Conservation (phyloP, 768 basidiomycete genomes). For the Paxillus rubicundulus region DNA sequence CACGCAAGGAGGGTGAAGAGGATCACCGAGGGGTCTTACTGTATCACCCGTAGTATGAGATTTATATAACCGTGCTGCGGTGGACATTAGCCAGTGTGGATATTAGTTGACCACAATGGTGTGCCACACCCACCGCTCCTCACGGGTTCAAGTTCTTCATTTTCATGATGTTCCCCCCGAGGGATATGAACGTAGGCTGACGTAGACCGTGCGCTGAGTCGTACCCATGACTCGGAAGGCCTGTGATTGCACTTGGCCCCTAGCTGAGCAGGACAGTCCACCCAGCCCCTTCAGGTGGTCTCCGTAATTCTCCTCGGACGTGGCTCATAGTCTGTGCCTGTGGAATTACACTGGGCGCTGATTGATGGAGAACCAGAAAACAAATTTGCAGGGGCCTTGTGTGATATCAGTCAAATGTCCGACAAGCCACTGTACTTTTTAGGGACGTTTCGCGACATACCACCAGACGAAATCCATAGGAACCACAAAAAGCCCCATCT, state of each 20-base stretch:
- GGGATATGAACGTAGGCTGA: neutral
- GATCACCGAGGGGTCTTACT: neutral
- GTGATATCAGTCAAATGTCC: neutral
- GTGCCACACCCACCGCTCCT: constrained; percentile 5
- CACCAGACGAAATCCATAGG: neutral
- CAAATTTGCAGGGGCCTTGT: neutral
- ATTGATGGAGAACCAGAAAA: neutral
- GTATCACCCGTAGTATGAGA: neutral
- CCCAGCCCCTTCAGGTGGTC: constrained; percentile 9
- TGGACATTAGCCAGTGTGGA: constrained; percentile 12
- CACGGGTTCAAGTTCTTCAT: neutral
- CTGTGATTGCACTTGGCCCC: neutral
- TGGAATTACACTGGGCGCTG: neutral
- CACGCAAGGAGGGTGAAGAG: neutral
- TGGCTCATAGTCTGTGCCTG: neutral
- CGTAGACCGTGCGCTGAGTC: neutral
- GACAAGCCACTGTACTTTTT: constrained; percentile 5
- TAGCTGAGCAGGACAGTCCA: neutral
- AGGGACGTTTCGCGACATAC: neutral
- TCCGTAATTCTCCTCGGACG: neutral
- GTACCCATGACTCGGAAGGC: neutral
- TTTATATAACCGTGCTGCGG: constrained; percentile 13
- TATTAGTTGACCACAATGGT: constrained; percentile 9
- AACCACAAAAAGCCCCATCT: too few relatives aligned
- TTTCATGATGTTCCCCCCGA: neutral